Percentiles rank a stretch among this genome's conserved stretches.
phyloP scores from a whole-genome alignment of 331 rosid species.

The Stylosanthes scabra region DNA sequence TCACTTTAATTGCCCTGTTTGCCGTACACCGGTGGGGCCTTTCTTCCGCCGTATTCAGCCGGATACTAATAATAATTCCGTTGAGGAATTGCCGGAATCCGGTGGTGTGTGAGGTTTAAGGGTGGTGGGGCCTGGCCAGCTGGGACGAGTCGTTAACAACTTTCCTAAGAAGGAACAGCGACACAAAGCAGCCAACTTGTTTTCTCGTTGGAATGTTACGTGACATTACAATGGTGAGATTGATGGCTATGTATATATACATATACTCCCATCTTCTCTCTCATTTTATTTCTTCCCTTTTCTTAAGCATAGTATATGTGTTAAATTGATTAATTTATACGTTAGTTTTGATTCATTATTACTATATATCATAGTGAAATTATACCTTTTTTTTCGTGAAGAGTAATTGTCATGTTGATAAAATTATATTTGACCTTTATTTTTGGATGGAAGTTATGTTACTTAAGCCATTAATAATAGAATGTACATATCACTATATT shows the following conservation, averaged over 20 bases:
- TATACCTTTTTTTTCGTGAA: not conserved
- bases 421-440: too few species aligned
- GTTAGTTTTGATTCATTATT: conserved; percentile 2
- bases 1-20: conserved; percentile 83
- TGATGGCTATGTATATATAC: not conserved
- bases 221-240: conserved; percentile 17
- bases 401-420: too few species aligned
- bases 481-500: too few species aligned
- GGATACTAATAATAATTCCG: conserved; percentile 38
- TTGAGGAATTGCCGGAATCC: conserved; percentile 32
- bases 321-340: conserved; percentile 19
- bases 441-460: too few species aligned
- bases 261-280: too few species aligned
- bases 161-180: conserved; percentile 31
- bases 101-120: conserved; percentile 22
- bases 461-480: too few species aligned
- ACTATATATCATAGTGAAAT: not conserved
- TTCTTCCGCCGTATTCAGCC: conserved; percentile 13
- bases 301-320: not conserved
- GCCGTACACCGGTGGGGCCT: conserved; percentile 62
- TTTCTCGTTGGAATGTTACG: conserved; percentile 26
- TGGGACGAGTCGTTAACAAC: conserved; percentile 27
- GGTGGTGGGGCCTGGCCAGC: conserved; percentile 17
- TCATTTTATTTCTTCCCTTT: not conserved
- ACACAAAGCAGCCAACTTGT: conserved; percentile 13